phyloP scores from a whole-genome alignment of 2,329 filamentous ascomycete species.

The Colletotrichum sp. region DNA sequence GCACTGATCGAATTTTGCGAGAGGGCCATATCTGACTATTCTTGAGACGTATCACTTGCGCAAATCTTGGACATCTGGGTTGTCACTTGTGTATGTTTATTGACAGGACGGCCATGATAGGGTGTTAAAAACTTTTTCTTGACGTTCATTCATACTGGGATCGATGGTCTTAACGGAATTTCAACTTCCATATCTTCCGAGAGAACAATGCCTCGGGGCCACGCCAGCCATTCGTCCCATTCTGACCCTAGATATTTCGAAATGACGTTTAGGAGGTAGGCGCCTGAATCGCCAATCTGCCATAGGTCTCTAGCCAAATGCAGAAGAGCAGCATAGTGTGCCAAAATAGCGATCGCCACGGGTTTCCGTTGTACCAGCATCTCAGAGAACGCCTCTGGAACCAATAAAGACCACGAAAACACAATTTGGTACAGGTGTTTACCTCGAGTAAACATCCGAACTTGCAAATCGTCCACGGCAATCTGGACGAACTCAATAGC shows the following conservation, averaged over 20 bases:
- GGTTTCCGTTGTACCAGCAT: slow-evolving; percentile 26
- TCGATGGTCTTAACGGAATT: not conserved
- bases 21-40: not conserved
- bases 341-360: slow-evolving; percentile 30
- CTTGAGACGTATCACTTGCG: not conserved
- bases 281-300: slow-evolving; percentile 30
- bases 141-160: not conserved
- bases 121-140: rapidly evolving
- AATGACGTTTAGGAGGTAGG: not conserved
- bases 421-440: slow-evolving; percentile 27
- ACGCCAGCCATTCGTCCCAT: not conserved
- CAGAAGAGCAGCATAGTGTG: slow-evolving; percentile 32
- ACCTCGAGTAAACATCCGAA: not conserved
- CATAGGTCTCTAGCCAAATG: slow-evolving; percentile 29
- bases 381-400: slow-evolving; percentile 25
- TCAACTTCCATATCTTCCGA: not conserved
- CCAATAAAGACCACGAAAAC: slow-evolving; percentile 30
- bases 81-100: not conserved
- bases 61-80: not conserved
- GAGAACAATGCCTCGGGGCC: not conserved
- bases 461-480: not conserved
- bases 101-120: not conserved
- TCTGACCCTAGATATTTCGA: not conserved
- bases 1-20: slow-evolving; percentile 17
- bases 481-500: not conserved